phyloP scores from a whole-genome alignment of 2,329 filamentous ascomycete genomes.

The Neoscytalidium dimidiatum region DNA sequence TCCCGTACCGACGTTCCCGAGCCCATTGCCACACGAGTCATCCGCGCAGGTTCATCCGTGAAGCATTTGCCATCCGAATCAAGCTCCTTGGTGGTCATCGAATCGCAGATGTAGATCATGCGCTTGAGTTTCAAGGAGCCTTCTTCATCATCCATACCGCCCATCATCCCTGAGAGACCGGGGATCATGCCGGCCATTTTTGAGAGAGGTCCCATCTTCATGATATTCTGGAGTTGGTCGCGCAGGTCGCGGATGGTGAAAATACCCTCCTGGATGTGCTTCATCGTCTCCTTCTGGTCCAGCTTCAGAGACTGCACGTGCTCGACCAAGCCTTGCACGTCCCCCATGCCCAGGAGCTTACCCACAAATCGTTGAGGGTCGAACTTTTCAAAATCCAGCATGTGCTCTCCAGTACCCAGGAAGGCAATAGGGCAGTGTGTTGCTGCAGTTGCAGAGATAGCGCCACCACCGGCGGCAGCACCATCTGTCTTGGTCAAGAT shows the following conservation, averaged over 20 bases:
- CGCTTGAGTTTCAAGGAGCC: constrained; percentile 90
- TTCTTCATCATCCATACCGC: constrained; percentile 95
- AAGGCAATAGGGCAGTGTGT: constrained; percentile 97
- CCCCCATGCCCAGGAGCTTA: constrained; percentile 94
- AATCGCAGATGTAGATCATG: constrained; percentile 99
- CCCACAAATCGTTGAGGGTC: constrained; percentile 90
- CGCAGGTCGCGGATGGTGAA: constrained; percentile 93
- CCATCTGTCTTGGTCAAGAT: constrained; percentile 99
- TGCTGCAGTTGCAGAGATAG: constrained; percentile 94
- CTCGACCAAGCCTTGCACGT: constrained; percentile 92
- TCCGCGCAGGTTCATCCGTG: constrained; percentile 85
- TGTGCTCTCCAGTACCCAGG: constrained; percentile 95
- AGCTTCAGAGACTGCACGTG: constrained; percentile 95
- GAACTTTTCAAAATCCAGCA: constrained; percentile 92
- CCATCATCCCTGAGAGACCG: constrained; percentile 89
- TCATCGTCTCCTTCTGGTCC: constrained; percentile 98
- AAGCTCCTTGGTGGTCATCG: constrained; percentile 94
- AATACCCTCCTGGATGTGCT: constrained; percentile 95
- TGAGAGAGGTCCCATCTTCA: constrained; percentile 98
- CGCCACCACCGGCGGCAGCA: constrained; percentile 91
- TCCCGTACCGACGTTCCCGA: constrained; percentile 89
- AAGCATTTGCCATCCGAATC: constrained; percentile 95
- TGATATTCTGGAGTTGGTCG: constrained; percentile 95
- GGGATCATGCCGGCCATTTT: constrained; percentile 99
- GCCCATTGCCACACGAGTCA: constrained; percentile 87